Conservation (phyloP, 345 rosid genomes). For the Excoecaria agallocha region DNA sequence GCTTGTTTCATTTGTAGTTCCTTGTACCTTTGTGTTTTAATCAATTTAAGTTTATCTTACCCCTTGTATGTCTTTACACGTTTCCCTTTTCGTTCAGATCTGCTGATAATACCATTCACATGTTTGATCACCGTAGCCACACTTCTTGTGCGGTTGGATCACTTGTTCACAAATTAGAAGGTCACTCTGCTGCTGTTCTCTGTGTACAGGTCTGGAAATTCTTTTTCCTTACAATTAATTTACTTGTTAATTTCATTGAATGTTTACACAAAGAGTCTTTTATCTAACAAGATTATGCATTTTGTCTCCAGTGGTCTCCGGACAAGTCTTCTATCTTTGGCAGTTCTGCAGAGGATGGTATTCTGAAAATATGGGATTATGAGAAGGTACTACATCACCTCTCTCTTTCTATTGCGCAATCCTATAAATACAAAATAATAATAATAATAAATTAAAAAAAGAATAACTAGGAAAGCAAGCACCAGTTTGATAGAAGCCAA, state of each 20-base stretch:
- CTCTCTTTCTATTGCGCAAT: not conserved
- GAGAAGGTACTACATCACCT: not conserved
- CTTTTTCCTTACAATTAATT: not conserved
- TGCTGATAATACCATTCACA: slow-evolving; percentile 47
- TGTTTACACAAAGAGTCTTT: not conserved
- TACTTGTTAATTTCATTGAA: not conserved
- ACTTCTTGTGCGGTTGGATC: slow-evolving; percentile 54
- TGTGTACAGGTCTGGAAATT: slow-evolving; percentile 66
- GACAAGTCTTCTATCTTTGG: slow-evolving; percentile 34
- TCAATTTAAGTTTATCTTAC: not conserved
- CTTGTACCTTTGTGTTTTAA: not conserved
- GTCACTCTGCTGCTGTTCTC: slow-evolving; percentile 81
- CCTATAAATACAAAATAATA: not conserved
- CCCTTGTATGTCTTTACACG: not conserved
- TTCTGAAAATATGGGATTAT: slow-evolving; percentile 21
- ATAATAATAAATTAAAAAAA: not conserved
- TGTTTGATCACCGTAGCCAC: slow-evolving; percentile 59
- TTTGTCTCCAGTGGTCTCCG: slow-evolving; percentile 34
- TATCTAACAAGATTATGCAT: not conserved
- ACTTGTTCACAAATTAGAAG: slow-evolving; percentile 69
- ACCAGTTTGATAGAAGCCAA: too few relatives aligned
- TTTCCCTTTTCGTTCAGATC: slow-evolving; percentile 37
- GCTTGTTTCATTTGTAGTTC: not conserved
- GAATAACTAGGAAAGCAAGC: not conserved
- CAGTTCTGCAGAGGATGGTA: slow-evolving; percentile 37